Evolutionary conservation across 768 basidiomycete genomes (phyloP).

Genomic region (Serendipita sp.): DNA sequence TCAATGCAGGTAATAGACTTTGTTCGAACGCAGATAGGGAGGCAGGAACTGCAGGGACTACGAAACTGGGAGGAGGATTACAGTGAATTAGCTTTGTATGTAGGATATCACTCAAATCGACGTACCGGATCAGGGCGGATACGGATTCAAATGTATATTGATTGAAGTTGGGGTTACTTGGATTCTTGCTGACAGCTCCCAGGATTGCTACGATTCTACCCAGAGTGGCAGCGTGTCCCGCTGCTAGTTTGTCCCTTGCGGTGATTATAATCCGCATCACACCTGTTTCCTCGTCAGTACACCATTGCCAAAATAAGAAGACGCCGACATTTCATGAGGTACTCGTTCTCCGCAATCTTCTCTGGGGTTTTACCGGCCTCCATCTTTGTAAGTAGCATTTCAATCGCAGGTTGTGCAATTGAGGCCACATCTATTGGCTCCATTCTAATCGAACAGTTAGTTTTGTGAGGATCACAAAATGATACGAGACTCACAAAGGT

Average conservation of each 20-base stretch:
- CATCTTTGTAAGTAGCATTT: constrained; percentile 61
- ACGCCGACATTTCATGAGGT: constrained; percentile 84
- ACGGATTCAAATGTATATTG: constrained; percentile 96
- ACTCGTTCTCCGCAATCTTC: constrained; percentile 93
- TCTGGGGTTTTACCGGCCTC: constrained; percentile 67
- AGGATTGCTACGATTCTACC: constrained; percentile 67
- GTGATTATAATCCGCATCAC: constrained; percentile 88
- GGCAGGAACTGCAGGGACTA: constrained; percentile 52
- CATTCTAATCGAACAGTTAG: background rate
- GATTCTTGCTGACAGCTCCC: constrained; percentile 82
- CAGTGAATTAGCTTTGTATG: background rate
- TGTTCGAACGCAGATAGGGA: constrained; percentile 64
- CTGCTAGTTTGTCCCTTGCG: constrained; percentile 59
- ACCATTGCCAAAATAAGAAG: too few species aligned
- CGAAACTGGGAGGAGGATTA: constrained; percentile 36
- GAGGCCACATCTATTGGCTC: background rate
- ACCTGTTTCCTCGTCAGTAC: constrained; percentile 30
- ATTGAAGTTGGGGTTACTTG: constrained; percentile 94
- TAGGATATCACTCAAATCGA: background rate
- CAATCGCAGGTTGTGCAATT: constrained; percentile 19
- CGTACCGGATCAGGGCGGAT: constrained; percentile 76
- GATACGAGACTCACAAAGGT: constrained; percentile 13
- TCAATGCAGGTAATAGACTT: constrained; percentile 74
- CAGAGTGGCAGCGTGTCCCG: constrained; percentile 49
- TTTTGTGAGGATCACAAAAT: background rate